These are phyloP conservation scores for Trichophyton benhamiae DNA, from an alignment of 2,329 filamentous ascomycete genomes.

Conservation along the genomic window DNA sequence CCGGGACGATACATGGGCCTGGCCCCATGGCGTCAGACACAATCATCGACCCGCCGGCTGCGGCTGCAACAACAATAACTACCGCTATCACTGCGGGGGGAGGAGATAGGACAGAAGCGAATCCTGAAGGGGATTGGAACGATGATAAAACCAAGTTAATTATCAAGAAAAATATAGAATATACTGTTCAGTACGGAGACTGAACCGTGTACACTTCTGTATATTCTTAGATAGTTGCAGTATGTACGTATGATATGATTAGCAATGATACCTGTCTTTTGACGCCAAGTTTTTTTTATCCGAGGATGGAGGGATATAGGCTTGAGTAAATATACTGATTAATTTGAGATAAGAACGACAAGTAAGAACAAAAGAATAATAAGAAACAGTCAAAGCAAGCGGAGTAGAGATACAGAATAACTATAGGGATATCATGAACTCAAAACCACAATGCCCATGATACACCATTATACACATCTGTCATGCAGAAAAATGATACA, in stretches of 20 bases:
- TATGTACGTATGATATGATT: not conserved
- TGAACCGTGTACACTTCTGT: not conserved
- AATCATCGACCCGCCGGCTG: not conserved
- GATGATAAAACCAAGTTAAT: constrained; percentile 9
- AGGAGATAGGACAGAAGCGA: not conserved
- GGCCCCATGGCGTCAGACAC: not conserved
- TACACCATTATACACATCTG: not conserved
- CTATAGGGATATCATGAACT: not conserved
- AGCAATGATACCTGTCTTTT: not conserved
- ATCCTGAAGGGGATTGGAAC: not conserved
- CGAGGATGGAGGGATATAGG: not conserved
- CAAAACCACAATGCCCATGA: not conserved
- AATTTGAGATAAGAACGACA: not conserved
- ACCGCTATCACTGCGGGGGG: not conserved
- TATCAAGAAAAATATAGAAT: constrained; percentile 10
- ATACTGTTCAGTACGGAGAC: constrained; percentile 7
- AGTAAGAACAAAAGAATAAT: not conserved
- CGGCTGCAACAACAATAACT: not conserved
- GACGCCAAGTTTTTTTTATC: not conserved
- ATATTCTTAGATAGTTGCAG: not conserved
- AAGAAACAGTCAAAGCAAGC: not conserved
- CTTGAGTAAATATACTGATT: not conserved
- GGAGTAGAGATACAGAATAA: not conserved
- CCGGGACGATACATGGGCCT: not conserved
- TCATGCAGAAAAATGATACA: not conserved